These are phyloP conservation scores for Cornus suecica DNA, from an alignment of 148 eudicot genomes.

Conservation along the genomic window DNA sequence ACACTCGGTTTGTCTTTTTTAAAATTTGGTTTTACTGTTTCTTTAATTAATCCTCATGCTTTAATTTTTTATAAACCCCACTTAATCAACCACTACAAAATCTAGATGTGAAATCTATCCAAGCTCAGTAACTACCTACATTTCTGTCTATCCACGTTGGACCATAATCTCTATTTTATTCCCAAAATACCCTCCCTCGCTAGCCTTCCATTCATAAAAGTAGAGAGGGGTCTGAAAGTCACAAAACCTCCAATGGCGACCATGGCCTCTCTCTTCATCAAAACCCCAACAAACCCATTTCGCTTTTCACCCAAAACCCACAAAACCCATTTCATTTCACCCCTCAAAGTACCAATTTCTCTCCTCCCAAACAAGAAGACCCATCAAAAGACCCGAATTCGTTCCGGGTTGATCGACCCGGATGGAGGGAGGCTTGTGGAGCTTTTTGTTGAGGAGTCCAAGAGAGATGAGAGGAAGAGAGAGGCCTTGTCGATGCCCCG, in stretches of 20 bases:
- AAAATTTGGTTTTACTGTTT: not conserved
- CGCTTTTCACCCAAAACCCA: conserved; percentile 19
- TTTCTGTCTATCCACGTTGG: not conserved
- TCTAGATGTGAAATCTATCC: not conserved
- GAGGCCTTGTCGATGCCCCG: conserved; percentile 36
- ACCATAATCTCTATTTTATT: not conserved
- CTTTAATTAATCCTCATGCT: not conserved
- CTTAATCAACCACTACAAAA: not conserved
- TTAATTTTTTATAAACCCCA: not conserved
- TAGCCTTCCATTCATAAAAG: not conserved
- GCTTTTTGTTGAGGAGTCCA: conserved; percentile 36
- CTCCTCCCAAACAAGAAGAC: conserved; percentile 1
- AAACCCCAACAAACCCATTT: conserved; percentile 26
- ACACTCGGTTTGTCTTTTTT: not conserved
- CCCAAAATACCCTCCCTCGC: not conserved
- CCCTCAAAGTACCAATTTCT: conserved; percentile 9
- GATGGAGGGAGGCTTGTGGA: conserved; percentile 79
- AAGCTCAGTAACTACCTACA: not conserved
- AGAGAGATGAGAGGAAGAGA: conserved; percentile 27
- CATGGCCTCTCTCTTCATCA: conserved; percentile 41
- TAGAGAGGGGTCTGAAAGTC: not conserved
- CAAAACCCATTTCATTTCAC: conserved; percentile 18
- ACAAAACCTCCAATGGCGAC: conserved; percentile 44
- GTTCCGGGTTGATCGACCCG: conserved; percentile 58
- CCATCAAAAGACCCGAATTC: conserved; percentile 21